A percentile compares a stretch with the other conserved stretches of the same genome.
Conservation (phyloP, 2,329 filamentous ascomycete species). For the Aspergillus brasiliensis region DNA sequence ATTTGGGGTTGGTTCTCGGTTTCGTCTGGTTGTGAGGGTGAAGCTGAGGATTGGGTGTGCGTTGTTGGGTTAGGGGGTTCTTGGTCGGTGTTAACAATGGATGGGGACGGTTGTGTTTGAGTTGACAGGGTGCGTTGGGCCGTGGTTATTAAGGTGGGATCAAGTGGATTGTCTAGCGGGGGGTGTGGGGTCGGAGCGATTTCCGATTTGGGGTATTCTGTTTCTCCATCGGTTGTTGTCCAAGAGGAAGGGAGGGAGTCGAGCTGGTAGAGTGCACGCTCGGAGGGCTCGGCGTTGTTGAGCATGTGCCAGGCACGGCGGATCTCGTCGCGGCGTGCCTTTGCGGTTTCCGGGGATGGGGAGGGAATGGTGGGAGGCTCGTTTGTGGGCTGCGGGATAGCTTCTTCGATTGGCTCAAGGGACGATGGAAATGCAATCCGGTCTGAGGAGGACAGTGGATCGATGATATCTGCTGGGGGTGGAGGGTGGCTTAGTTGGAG, state of each 20-base stretch:
- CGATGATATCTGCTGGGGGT: neutral
- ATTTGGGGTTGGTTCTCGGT: neutral
- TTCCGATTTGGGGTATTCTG: neutral
- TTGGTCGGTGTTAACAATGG: neutral
- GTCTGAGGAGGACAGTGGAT: constrained; percentile 3
- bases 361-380: constrained; percentile 8
- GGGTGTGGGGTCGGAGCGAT: neutral
- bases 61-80: neutral
- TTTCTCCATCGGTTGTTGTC: constrained; percentile 14
- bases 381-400: neutral
- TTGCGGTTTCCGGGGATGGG: constrained; percentile 11
- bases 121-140: neutral
- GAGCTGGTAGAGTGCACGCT: constrained; percentile 24
- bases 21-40: neutral
- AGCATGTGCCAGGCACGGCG: constrained; percentile 30
- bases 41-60: neutral
- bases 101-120: neutral
- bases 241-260: constrained; percentile 33
- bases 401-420: constrained; percentile 11
- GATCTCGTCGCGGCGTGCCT: constrained; percentile 26
- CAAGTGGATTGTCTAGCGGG: neutral
- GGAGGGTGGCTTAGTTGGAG: neutral
- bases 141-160: neutral
- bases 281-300: constrained; percentile 17
- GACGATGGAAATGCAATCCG: constrained; percentile 10